Percentiles rank a stretch among this genome's conserved stretches.
Evolutionary conservation across 1,139 yeast species (phyloP).

Genomic region (Debaryomycetaceae sp.): DNA sequence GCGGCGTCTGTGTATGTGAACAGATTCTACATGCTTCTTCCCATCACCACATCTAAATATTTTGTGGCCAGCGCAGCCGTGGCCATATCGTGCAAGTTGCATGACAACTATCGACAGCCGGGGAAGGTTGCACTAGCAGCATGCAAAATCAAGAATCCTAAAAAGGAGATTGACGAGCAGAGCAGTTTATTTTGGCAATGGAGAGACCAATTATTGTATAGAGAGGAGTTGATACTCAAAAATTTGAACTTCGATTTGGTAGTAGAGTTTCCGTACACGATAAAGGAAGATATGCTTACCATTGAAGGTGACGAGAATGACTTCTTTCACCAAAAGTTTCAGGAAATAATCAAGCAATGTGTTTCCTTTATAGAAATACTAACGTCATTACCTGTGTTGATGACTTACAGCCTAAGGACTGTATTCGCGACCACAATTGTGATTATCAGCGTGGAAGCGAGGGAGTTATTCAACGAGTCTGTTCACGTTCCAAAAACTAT

Average conservation of each 20-base stretch:
- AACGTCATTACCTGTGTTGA: constrained; percentile 39
- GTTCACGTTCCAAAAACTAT: constrained; percentile 24
- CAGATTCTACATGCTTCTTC: constrained; percentile 42
- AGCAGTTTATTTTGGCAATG: constrained; percentile 44
- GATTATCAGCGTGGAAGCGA: constrained; percentile 29
- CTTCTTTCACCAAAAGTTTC: constrained; percentile 20
- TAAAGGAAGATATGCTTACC: constrained; percentile 21
- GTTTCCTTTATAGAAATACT: constrained; percentile 37
- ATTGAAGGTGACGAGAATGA: constrained; percentile 3
- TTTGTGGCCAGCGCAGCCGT: constrained; percentile 47
- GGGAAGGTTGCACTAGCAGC: constrained; percentile 43
- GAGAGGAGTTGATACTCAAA: constrained; percentile 43
- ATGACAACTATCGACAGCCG: constrained; percentile 43
- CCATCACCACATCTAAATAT: constrained; percentile 45
- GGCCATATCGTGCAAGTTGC: constrained; percentile 41
- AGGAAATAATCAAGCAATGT: constrained; percentile 33
- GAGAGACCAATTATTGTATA: constrained; percentile 43
- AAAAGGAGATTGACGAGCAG: constrained; percentile 35
- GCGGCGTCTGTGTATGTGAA: constrained; percentile 43
- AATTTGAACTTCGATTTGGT: constrained; percentile 41
- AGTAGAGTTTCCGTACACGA: constrained; percentile 36
- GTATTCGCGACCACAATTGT: constrained; percentile 35
- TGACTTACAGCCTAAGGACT: constrained; percentile 32
- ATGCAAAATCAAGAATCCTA: constrained; percentile 34
- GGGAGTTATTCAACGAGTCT: constrained; percentile 15